phyloP scores from a whole-genome alignment of 257 asterid genomes.

The Ophiorrhiza pumila region DNA sequence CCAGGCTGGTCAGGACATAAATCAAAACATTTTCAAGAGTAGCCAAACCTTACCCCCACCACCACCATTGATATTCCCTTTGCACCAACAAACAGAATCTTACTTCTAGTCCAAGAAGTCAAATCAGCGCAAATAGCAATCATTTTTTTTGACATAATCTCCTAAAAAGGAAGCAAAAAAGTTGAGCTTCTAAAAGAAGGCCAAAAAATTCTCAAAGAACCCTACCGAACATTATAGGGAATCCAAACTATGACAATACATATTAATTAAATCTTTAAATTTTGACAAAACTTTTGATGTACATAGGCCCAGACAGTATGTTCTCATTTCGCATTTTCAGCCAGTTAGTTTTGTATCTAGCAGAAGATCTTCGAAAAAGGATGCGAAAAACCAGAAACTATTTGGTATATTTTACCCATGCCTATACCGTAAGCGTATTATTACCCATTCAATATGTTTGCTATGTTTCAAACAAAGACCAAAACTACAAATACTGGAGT shows the following conservation, averaged over 20 bases:
- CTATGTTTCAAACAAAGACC: neutral
- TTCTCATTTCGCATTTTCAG: neutral
- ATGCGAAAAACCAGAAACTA: neutral
- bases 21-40: slow-evolving; percentile 3
- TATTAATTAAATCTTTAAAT: neutral
- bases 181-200: neutral
- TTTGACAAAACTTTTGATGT: neutral
- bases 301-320: neutral
- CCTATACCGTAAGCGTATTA: neutral
- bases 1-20: neutral
- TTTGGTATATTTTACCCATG: too few relatives aligned
- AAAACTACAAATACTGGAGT: neutral
- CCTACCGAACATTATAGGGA: neutral
- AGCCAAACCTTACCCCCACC: neutral
- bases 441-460: neutral
- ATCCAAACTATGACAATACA: neutral
- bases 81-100: neutral
- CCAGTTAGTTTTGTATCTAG: neutral
- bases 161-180: neutral
- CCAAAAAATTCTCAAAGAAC: neutral
- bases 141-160: neutral
- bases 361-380: neutral
- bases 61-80: neutral
- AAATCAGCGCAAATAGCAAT: neutral
- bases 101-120: neutral